phyloP scores from a whole-genome alignment of 1,284 basidiomycete genomes.

The Hemileia vastatrix region DNA sequence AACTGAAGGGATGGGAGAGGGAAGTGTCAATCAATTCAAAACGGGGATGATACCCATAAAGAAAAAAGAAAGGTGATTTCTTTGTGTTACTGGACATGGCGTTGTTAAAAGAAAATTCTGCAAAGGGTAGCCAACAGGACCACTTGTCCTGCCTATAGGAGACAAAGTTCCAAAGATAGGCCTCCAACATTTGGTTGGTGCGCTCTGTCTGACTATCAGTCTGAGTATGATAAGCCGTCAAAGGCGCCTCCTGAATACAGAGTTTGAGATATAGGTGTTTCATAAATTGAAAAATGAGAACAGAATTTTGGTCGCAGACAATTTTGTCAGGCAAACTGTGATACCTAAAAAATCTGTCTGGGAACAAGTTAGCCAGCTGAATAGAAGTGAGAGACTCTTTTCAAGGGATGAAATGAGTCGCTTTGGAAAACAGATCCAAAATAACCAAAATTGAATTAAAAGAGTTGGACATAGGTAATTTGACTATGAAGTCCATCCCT shows the following conservation, averaged over 20 bases:
- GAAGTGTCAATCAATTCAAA: constrained; percentile 10
- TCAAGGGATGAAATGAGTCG: constrained; percentile 2
- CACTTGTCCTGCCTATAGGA: constrained; percentile 28
- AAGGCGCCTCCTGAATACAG: constrained; percentile 1
- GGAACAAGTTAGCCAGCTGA: neutral
- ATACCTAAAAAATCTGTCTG: neutral
- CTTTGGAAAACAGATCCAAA: neutral
- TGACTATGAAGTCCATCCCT: constrained; percentile 6
- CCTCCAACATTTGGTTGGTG: constrained; percentile 3
- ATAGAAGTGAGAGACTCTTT: neutral
- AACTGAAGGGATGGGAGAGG: neutral
- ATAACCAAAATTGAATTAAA: constrained; percentile 18
- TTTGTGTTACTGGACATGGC: constrained; percentile 32
- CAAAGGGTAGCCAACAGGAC: constrained; percentile 28
- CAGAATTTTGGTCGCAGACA: neutral
- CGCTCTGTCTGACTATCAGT: constrained; percentile 11
- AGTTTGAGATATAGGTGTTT: neutral
- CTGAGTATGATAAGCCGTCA: neutral
- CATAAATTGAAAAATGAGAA: constrained; percentile 2
- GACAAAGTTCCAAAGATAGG: constrained; percentile 19
- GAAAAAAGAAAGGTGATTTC: constrained; percentile 48
- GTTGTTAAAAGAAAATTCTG: constrained; percentile 45
- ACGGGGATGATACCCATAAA: constrained; percentile 45
- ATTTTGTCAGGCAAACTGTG: constrained; percentile 5
- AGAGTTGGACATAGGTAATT: neutral